Evolutionary conservation across 306 rosid genomes (phyloP).

Genomic region (Sphenostylis stenocarpa): DNA sequence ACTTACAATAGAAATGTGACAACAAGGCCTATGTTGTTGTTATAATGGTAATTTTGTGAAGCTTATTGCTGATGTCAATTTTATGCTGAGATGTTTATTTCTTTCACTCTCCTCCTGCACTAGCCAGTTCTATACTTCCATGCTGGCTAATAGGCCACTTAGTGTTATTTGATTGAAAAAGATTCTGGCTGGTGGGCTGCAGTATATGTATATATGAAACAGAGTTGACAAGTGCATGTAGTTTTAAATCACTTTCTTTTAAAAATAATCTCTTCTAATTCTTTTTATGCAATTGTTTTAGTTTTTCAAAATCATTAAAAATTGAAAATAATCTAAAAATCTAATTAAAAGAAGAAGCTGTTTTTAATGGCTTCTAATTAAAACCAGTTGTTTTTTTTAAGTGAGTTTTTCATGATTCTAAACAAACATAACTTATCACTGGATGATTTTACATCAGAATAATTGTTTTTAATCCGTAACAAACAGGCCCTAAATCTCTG

Average conservation of each 20-base stretch:
- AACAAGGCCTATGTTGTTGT: constrained; percentile 7
- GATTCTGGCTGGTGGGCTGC: not conserved
- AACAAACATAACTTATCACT: not conserved
- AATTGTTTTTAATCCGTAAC: not conserved
- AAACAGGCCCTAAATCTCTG: not conserved
- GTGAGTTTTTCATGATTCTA: not conserved
- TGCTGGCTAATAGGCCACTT: not conserved
- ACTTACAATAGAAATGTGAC: not conserved
- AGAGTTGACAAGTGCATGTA: constrained; percentile 2
- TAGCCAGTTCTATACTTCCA: constrained; percentile 1
- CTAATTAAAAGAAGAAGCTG: not conserved
- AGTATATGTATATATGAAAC: constrained; percentile 5
- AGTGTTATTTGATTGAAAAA: constrained; percentile 1
- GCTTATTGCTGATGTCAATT: constrained; percentile 1
- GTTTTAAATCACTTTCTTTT: not conserved
- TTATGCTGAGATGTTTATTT: not conserved
- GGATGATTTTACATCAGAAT: not conserved
- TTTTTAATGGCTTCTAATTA: not conserved
- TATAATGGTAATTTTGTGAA: not conserved
- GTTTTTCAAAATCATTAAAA: not conserved
- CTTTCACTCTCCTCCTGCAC: not conserved
- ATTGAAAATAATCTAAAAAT: not conserved
- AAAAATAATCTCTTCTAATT: too few relatives aligned
- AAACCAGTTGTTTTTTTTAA: not conserved
- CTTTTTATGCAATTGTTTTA: not conserved